These are phyloP conservation scores for Paramecium tetraurelia DNA, from an alignment of 73 alveolate genomes.

Conservation along the genomic window DNA sequence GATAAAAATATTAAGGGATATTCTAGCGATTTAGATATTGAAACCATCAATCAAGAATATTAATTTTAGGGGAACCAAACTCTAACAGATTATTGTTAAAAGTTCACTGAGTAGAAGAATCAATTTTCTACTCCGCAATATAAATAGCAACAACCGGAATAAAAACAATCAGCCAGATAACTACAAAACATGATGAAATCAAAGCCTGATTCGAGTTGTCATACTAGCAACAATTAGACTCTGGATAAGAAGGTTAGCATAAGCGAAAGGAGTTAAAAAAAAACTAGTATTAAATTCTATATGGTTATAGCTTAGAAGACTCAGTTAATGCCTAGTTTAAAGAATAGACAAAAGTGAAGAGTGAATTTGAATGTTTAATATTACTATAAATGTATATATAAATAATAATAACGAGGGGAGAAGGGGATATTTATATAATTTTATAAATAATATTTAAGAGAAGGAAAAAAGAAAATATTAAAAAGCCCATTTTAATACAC, in stretches of 20 bases:
- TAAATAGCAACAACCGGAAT: not conserved
- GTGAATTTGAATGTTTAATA: not conserved
- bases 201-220: not conserved
- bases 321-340: not conserved
- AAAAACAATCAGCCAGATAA: not conserved
- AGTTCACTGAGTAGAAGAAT: not conserved
- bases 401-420: not conserved
- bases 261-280: conserved; percentile 19
- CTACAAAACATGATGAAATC: conserved; percentile 1
- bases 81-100: not conserved
- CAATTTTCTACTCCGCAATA: not conserved
- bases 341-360: not conserved
- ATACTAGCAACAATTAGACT: not conserved
- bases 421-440: not conserved
- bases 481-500: not conserved
- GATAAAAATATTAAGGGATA: not conserved
- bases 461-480: not conserved
- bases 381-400: not conserved
- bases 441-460: not conserved
- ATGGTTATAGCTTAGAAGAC: not conserved
- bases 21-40: not conserved
- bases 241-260: not conserved
- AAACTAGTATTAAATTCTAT: not conserved
- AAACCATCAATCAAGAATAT: not conserved
- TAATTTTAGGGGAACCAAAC: not conserved